Evolutionary conservation across 306 rosid species (phyloP).

Genomic region (Castanea sativa): DNA sequence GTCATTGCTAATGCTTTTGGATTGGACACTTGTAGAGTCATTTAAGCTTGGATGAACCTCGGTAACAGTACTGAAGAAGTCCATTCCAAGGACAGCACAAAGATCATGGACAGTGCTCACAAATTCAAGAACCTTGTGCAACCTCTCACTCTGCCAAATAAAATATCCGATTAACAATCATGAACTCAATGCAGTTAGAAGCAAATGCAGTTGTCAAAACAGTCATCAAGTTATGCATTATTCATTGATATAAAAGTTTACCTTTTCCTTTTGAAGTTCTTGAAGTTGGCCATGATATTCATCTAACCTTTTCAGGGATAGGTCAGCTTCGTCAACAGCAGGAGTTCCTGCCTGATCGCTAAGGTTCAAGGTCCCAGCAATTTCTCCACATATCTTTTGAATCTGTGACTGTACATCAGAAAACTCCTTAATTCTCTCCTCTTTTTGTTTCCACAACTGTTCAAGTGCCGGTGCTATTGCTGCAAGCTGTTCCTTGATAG

Average conservation of each 20-base stretch:
- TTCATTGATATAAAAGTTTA: conserved; percentile 19
- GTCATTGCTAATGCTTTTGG: conserved; percentile 92
- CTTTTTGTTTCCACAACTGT: conserved; percentile 87
- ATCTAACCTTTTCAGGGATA: conserved; percentile 80
- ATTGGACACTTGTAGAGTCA: conserved; percentile 87
- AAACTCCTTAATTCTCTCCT: conserved; percentile 85
- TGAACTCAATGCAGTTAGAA: conserved; percentile 17
- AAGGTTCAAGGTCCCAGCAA: conserved; percentile 64
- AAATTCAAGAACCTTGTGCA: conserved; percentile 86
- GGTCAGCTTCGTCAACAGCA: conserved; percentile 72
- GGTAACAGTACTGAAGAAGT: conserved; percentile 88
- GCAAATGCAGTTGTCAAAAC: conserved; percentile 7
- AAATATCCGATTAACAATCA: conserved; percentile 21
- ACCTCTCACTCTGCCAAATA: conserved; percentile 73
- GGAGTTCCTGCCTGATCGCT: conserved; percentile 45
- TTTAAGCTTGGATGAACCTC: conserved; percentile 98
- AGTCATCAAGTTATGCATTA: conserved; percentile 16
- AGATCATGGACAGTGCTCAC: conserved; percentile 92
- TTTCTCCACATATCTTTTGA: conserved; percentile 92
- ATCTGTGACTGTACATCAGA: conserved; percentile 86
- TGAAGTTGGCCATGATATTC: conserved; percentile 90
- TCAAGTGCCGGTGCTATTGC: conserved; percentile 92
- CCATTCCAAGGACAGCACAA: conserved; percentile 96
- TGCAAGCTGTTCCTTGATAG: conserved; percentile 66
- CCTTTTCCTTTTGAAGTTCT: conserved; percentile 98